phyloP scores from a whole-genome alignment of 2,329 filamentous ascomycete genomes.

The Claviceps monticola region DNA sequence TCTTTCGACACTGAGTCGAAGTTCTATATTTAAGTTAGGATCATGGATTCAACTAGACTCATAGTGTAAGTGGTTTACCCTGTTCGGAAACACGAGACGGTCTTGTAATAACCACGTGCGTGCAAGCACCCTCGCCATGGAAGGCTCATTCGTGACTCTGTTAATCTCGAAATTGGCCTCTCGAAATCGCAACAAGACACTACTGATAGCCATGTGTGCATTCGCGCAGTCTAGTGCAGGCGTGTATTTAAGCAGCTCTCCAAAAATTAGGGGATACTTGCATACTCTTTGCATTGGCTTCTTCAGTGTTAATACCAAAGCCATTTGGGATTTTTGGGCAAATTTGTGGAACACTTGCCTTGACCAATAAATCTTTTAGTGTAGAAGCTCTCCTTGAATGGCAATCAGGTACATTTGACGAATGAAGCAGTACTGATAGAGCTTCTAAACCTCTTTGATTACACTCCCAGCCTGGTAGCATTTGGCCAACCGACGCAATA shows the following conservation, averaged over 20 bases:
- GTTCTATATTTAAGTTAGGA: constrained; percentile 20
- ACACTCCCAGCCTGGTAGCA: constrained; percentile 58
- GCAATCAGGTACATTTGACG: constrained; percentile 49
- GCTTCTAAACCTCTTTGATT: constrained; percentile 81
- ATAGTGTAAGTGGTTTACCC: constrained; percentile 34
- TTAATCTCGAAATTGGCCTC: constrained; percentile 72
- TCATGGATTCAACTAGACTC: not conserved
- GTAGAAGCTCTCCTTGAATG: constrained; percentile 63
- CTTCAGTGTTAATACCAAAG: constrained; percentile 2
- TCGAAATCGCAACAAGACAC: constrained; percentile 55
- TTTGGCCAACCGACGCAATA: constrained; percentile 52
- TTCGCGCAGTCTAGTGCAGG: constrained; percentile 74
- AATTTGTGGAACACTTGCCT: constrained; percentile 36
- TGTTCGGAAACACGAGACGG: constrained; percentile 58
- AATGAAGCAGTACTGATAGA: constrained; percentile 59
- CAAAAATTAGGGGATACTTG: constrained; percentile 78
- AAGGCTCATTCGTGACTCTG: constrained; percentile 62
- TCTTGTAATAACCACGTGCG: constrained; percentile 79
- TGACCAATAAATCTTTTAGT: constrained; percentile 77
- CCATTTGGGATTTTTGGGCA: no score
- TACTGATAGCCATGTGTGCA: constrained; percentile 68
- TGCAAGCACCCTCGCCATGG: constrained; percentile 55
- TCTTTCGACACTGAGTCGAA: constrained; percentile 41
- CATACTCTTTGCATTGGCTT: constrained; percentile 87
- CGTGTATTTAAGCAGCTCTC: constrained; percentile 69